Evolutionary conservation across 805 yeast species (phyloP), one percentile per base, ranked within the genome.

Genomic region (Maudiozyma pseudohumilis): DNA sequence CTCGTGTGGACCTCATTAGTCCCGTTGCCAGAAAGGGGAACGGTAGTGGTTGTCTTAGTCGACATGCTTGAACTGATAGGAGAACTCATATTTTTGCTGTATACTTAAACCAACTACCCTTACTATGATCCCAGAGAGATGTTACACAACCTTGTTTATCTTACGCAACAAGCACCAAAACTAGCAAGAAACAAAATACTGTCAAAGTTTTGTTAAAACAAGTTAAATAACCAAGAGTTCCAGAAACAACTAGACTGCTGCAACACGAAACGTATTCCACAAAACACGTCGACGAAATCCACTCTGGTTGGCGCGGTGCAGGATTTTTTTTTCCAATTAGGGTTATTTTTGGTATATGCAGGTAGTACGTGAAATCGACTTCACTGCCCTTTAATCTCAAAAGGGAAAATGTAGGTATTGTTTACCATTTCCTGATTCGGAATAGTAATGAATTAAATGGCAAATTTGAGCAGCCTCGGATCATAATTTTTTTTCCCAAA

Each of bases 371-470:
- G 23, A 29, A 29, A 29, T 15, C 10, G 18, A 19, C 15, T 29
- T 29, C 32, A 9, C n/a, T 29, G 11, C 23, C 20, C 17, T 17
- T 28, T 28, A 28, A 28, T 16, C 32, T 13, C 21, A 29, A 29
- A 18, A 5, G n/a, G 23, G 32, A 1, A 29, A 29, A 12, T 15
- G 13, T 29, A 12, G 32, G 15, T 29, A 11, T 29, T 29, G 32
- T 29, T 29, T 18, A 29, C 32, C 12, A 19, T 29, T 29, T n/a
- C 32, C 32, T 17, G 6, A 12, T 29, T 29, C 18, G 32, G 32
- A 29, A 29, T 29, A 29, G 32, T 29, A 29, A 29, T 29, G 32
- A 19, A 17, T 10, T n/a, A 29, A 15, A 15, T 7, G 19, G 11
- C 12, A 16, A 29, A 29, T n/a, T n/a, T n/a, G n/a, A n/a, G n/a